Evolutionary conservation across 2,329 filamentous ascomycete genomes (phyloP).

Genomic region (Leptographium lundbergii): DNA sequence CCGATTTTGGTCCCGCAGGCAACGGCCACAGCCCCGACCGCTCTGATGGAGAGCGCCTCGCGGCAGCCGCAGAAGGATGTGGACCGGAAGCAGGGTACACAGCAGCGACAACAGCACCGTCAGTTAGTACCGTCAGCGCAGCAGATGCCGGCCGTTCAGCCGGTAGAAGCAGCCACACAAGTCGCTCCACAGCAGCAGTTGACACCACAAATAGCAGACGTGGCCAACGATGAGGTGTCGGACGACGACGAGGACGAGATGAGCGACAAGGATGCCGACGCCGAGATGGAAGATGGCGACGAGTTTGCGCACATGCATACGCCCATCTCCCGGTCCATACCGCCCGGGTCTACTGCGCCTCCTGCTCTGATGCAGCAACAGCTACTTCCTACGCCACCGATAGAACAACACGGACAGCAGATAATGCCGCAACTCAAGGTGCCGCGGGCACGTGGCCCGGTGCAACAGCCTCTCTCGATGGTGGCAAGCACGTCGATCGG

Average conservation of each 20-base stretch:
- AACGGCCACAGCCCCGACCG: background rate
- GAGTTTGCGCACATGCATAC: slow-evolving; percentile 37
- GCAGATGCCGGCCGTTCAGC: background rate
- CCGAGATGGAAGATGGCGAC: slow-evolving; percentile 47
- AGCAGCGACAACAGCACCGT: slow-evolving; percentile 7
- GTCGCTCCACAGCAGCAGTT: slow-evolving; percentile 8
- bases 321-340: slow-evolving; percentile 16
- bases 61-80: slow-evolving; percentile 8
- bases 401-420: slow-evolving; percentile 1
- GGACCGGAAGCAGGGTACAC: background rate
- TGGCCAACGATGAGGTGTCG: background rate
- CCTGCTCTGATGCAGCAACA: slow-evolving; percentile 17
- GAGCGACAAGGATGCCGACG: slow-evolving; percentile 30
- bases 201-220: slow-evolving; percentile 4
- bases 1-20: background rate
- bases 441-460: slow-evolving; percentile 20
- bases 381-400: slow-evolving; percentile 15
- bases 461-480: slow-evolving; percentile 16
- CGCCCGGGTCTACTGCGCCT: background rate
- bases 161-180: background rate
- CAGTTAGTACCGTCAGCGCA: background rate
- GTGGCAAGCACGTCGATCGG: slow-evolving; percentile 12
- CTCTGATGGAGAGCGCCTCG: background rate
- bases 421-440: slow-evolving; percentile 1
- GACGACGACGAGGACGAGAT: slow-evolving; percentile 24